Percentiles rank a stretch among this genome's conserved stretches.
These are phyloP conservation scores for Heterobasidion annosum DNA, from an alignment of 1,284 basidiomycete species.

Conservation along the genomic window DNA sequence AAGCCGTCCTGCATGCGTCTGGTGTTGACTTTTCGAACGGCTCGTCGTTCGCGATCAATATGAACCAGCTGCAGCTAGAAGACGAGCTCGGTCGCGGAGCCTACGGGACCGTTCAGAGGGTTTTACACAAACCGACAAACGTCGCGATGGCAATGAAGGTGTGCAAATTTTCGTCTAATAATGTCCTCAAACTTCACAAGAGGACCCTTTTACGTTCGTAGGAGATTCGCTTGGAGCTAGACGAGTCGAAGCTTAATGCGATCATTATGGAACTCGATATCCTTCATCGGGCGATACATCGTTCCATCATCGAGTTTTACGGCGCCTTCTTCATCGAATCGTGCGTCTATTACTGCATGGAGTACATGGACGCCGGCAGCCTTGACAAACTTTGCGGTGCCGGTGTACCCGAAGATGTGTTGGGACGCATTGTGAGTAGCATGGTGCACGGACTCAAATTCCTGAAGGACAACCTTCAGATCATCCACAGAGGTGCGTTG, in stretches of 20 bases:
- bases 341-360: conserved; percentile 99
- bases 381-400: conserved; percentile 77
- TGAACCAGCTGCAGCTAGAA: conserved; percentile 87
- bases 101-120: conserved; percentile 96
- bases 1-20: conserved; percentile 86
- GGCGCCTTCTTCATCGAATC: conserved; percentile 99
- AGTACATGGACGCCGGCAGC: conserved; percentile 96
- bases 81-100: conserved; percentile 95
- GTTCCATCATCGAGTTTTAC: conserved; percentile 96
- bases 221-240: conserved; percentile 98
- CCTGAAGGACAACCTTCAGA: conserved; percentile 92
- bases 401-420: conserved; percentile 76
- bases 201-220: conserved; percentile 21
- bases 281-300: conserved; percentile 85
- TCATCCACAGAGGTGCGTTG: conserved; percentile 84
- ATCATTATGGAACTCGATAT: conserved; percentile 99
- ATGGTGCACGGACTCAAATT: conserved; percentile 94
- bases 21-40: conserved; percentile 96
- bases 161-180: background rate
- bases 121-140: conserved; percentile 89
- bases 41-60: conserved; percentile 90
- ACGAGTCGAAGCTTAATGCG: conserved; percentile 88
- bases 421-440: conserved; percentile 75
- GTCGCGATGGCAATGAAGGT: conserved; percentile 99
- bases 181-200: background rate